These are phyloP conservation scores for Candida sanyaensis DNA, from an alignment of 1,139 yeast genomes.

Conservation along the genomic window DNA sequence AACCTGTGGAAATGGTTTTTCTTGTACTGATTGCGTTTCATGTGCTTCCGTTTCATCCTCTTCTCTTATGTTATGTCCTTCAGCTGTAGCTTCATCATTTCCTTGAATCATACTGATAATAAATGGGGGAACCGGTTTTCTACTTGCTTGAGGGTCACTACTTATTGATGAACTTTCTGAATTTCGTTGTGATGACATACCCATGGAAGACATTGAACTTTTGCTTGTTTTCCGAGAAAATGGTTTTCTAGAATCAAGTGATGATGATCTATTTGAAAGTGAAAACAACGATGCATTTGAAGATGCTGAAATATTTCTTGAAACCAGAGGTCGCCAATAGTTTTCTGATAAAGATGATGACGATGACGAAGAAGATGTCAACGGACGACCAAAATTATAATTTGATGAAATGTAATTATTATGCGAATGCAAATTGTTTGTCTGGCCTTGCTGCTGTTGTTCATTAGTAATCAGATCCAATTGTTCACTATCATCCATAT, in stretches of 20 bases:
- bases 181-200: slow-evolving; percentile 5
- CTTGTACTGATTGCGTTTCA: slow-evolving; percentile 8
- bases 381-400: background rate
- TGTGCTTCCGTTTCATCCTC: slow-evolving; percentile 5
- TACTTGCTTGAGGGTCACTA: slow-evolving; percentile 5
- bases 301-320: background rate
- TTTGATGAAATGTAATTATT: background rate
- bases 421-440: background rate
- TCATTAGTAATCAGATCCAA: background rate
- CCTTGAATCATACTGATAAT: slow-evolving; percentile 29
- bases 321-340: background rate
- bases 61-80: slow-evolving; percentile 4
- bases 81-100: slow-evolving; percentile 9
- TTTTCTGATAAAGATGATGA: background rate
- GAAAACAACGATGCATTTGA: background rate
- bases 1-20: slow-evolving; percentile 6
- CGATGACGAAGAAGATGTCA: too few species aligned
- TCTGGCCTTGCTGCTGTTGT: background rate
- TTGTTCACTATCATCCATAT: background rate
- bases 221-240: slow-evolving; percentile 12
- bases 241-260: slow-evolving; percentile 9
- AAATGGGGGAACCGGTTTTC: slow-evolving; percentile 30
- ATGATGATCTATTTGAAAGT: background rate
- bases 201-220: slow-evolving; percentile 9
- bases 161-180: slow-evolving; percentile 15